Conservation (phyloP, 306 rosid genomes). For the Pachyrhizus erosus region DNA sequence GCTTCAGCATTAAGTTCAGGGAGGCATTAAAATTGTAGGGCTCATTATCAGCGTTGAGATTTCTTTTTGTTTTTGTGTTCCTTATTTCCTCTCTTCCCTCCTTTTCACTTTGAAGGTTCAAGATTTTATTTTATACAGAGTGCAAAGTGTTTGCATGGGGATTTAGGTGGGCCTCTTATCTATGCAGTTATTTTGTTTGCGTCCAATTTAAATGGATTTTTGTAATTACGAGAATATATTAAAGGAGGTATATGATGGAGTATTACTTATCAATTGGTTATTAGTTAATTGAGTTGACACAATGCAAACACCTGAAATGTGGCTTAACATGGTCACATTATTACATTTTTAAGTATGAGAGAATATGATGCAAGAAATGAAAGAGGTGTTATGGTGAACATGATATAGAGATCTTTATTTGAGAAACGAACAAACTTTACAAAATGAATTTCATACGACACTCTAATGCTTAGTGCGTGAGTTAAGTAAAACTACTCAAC, state of each 20-base stretch:
- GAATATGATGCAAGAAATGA: neutral
- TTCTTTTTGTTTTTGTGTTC: neutral
- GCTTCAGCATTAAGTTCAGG: slow-evolving; percentile 77
- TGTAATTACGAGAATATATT: slow-evolving; percentile 43
- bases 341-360: neutral
- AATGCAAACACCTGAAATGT: too few species aligned
- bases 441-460: neutral
- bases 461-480: neutral
- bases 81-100: neutral
- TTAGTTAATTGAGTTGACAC: neutral
- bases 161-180: slow-evolving; percentile 13
- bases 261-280: neutral
- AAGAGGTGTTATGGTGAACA: neutral
- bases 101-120: slow-evolving; percentile 22
- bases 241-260: slow-evolving; percentile 17
- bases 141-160: neutral
- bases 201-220: slow-evolving; percentile 39
- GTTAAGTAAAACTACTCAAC: neutral
- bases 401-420: neutral
- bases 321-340: neutral
- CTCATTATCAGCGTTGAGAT: slow-evolving; percentile 16
- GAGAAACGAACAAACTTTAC: neutral
- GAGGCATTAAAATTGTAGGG: slow-evolving; percentile 62
- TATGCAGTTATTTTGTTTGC: slow-evolving; percentile 28
- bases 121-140: slow-evolving; percentile 17